Evolutionary conservation across 495 filamentous ascomycete genomes (phyloP).

Genomic region (Penicillium argentinense): DNA sequence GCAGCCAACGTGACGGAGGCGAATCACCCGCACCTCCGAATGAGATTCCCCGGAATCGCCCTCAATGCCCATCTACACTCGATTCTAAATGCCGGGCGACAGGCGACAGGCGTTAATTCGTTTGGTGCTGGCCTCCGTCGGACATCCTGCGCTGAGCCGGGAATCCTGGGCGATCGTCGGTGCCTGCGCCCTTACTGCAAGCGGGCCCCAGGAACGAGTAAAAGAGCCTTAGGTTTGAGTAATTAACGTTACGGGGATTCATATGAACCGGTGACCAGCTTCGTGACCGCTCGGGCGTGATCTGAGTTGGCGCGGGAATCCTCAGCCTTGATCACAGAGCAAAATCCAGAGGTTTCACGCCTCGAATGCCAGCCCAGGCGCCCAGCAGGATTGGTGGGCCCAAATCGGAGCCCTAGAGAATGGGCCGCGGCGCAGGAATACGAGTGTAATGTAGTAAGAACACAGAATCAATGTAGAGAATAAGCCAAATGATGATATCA

Average conservation of each 20-base stretch:
- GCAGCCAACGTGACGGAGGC: constrained; percentile 42
- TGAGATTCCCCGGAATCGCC: constrained; percentile 6
- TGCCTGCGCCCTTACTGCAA: constrained; percentile 11
- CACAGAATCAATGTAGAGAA: too few relatives aligned
- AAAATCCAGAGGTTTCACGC: too few relatives aligned
- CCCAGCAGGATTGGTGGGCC: background rate
- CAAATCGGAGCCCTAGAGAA: background rate
- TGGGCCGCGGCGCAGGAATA: background rate
- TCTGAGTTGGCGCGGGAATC: background rate
- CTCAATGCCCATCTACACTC: background rate
- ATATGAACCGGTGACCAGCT: too few relatives aligned
- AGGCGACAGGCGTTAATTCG: too few relatives aligned
- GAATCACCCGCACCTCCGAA: constrained; percentile 29
- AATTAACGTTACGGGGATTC: too few relatives aligned
- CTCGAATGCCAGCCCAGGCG: constrained; percentile 1
- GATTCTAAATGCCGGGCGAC: too few relatives aligned
- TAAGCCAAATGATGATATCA: too few relatives aligned
- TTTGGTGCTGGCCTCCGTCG: too few relatives aligned
- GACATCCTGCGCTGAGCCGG: too few relatives aligned
- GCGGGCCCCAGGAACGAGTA: background rate
- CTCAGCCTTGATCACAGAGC: background rate
- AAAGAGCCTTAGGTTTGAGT: too few relatives aligned
- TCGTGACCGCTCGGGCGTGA: too few relatives aligned
- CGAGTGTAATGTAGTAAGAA: too few relatives aligned
- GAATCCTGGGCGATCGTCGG: background rate